phyloP scores from a whole-genome alignment of 1,139 yeast species.

The Taphrina betulina region DNA sequence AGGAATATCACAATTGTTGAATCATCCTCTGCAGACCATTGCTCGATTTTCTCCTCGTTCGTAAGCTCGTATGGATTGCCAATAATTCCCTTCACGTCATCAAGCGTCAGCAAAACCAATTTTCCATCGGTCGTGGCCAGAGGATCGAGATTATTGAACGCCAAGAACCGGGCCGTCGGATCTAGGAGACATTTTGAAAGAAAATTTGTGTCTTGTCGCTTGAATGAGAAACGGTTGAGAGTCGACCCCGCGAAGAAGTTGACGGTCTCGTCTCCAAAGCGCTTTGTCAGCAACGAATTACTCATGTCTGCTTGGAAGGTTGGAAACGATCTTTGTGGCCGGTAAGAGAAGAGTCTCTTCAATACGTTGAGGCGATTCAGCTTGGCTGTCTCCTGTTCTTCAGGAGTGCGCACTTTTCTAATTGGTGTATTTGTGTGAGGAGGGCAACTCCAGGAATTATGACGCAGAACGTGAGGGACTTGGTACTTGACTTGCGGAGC shows the following conservation, averaged over 20 bases:
- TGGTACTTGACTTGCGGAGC: too few relatives aligned
- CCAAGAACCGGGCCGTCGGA: constrained; percentile 58
- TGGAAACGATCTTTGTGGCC: constrained; percentile 5
- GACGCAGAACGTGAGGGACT: too few relatives aligned
- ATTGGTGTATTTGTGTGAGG: too few relatives aligned
- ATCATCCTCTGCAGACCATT: constrained; percentile 44
- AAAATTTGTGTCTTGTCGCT: constrained; percentile 66
- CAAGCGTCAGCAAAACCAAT: constrained; percentile 39
- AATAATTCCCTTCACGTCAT: constrained; percentile 40
- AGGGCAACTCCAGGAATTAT: too few relatives aligned
- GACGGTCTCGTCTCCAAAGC: constrained; percentile 28
- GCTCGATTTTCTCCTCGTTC: constrained; percentile 41
- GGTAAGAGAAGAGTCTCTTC: constrained; percentile 3
- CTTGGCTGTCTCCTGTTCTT: too few relatives aligned
- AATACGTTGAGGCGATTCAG: constrained; percentile 11
- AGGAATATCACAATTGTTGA: constrained; percentile 40
- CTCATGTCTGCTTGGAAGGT: constrained; percentile 21
- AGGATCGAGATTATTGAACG: constrained; percentile 48
- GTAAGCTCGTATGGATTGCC: constrained; percentile 44
- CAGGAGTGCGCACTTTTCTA: too few relatives aligned
- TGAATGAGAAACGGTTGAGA: constrained; percentile 75
- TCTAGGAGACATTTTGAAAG: constrained; percentile 55
- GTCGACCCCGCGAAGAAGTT: constrained; percentile 54
- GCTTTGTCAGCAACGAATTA: constrained; percentile 1
- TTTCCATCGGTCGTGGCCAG: constrained; percentile 39